Percentiles rank a stretch among this genome's conserved stretches.
Conservation (phyloP, 257 asterid genomes). For the Ophiorrhiza pumila region DNA sequence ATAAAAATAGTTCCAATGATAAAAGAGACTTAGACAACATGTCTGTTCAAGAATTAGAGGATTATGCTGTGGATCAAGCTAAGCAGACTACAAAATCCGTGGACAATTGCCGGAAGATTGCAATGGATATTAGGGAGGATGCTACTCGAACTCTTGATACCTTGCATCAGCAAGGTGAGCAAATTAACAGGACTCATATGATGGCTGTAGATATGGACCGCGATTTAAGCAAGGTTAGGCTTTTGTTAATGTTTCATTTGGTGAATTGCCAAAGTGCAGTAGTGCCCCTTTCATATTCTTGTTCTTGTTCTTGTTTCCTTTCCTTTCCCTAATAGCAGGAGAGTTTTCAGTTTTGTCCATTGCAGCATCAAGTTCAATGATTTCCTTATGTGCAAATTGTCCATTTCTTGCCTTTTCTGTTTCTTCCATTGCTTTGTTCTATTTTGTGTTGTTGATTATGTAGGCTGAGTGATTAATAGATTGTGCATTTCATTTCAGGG, state of each 20-base stretch:
- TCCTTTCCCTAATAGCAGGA: too few relatives aligned
- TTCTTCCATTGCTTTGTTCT: background rate
- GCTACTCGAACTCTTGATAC: conserved; percentile 73
- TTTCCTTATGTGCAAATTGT: too few relatives aligned
- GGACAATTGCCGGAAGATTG: conserved; percentile 69
- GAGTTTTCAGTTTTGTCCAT: too few relatives aligned
- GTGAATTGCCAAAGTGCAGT: too few relatives aligned
- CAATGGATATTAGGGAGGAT: conserved; percentile 70
- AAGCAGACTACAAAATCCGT: conserved; percentile 76
- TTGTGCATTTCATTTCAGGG: conserved; percentile 45
- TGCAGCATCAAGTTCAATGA: background rate
- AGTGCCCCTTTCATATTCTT: too few relatives aligned
- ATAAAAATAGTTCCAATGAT: conserved; percentile 13
- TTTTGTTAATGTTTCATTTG: background rate
- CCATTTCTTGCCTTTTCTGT: background rate
- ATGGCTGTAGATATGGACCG: conserved; percentile 89
- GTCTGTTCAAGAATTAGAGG: conserved; percentile 85
- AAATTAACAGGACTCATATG: conserved; percentile 78
- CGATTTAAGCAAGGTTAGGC: conserved; percentile 66
- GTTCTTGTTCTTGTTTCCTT: background rate
- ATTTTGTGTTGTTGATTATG: background rate
- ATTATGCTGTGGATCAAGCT: conserved; percentile 64
- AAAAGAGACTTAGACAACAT: conserved; percentile 51
- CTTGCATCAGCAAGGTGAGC: conserved; percentile 87
- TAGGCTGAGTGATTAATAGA: background rate